Evolutionary conservation across 2,329 filamentous ascomycete genomes (phyloP), one percentile per base, ranked within the genome.

Genomic region (Pseudogymnoascus sp.): DNA sequence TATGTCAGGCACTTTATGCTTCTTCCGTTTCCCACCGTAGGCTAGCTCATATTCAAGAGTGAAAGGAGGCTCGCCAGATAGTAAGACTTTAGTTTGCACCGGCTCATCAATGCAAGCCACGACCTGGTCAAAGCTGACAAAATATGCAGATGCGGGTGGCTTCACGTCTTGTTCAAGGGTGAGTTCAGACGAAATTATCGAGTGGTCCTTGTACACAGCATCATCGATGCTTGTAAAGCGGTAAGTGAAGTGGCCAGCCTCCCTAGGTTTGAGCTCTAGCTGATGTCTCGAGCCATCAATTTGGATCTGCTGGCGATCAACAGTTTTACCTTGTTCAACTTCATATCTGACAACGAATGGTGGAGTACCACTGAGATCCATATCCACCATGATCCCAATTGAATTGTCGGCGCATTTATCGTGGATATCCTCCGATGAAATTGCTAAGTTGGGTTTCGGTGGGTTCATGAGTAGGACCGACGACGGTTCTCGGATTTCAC

Each of bases 401-500:
- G 94, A 91, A 70, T 91, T 96, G 57, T 92, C 91, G 35, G 92
- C 93, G 72, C 94, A 99, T 71, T 95, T 96, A 73, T 99, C 94
- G 59, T 90, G 89, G 43, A 99, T 91, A 64, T 91, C 87, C 67
- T 96, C 89, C 6, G 85, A 81, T 32, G 81, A 82, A 58, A 99
- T 78, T 4, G 83, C 79, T 62, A 99, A 73, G 61, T 87, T 84
- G 8, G 94, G 94, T 74, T 96, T 87, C 0, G 94, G 87, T 4
- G 94, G 94, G 66, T 97, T 99, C 66, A 95, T 81, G 60, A 99
- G 78, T 62, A 96, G 79, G 72, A 93, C 97, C n/a, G 92, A 94
- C 2, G 93, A 90, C 28, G 94, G 94, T 72, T 99, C 94, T 65
- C 93, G 81, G 4, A 99, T 86, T 67, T 97, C 92, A 50, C 94